Evolutionary conservation across 495 filamentous ascomycete genomes (phyloP), one percentile per base, ranked within the genome.

Genomic region (Umbilicaria muhlenbergii): DNA sequence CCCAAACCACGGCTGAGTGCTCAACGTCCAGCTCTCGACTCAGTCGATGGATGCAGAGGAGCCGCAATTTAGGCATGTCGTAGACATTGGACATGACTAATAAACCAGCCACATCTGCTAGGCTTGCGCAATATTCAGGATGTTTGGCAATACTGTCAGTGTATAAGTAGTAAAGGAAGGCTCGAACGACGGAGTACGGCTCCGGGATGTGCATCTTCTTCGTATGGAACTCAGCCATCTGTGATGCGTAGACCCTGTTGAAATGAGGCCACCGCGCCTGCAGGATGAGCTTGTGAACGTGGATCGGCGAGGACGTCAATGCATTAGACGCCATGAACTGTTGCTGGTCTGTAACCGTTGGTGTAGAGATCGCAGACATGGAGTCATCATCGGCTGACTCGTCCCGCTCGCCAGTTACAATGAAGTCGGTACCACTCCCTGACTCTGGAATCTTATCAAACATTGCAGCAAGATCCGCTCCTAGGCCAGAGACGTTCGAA

Each of bases 11-110:
- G 41, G 89, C 94, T 3, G 91, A 89, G 50, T 93, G 85, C 43
- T 94, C 84, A 36, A 96, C 78, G 47, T 95, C 91, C 1, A 98
- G 70, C 51, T 98, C 92, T 36, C 79, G 79, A 39, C 80, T 81
- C 21, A 98, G 71, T 11, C 92, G 71, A 56, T 89, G 83, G 34
- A 95, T 77, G 56, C 88, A 92, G 11, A 96, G 73, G 11, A 93
- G 72, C 11, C 89, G 84, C 3, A 98, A 77, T 45, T 86, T 81
- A 0, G 86, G 86, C 66, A 98, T 88, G 57, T 94, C 86, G 58
- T 98, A 98, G 16, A 96, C 81, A 55, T 96, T 94, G 17, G 86
- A 81, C 86, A 98, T 89, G 41, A 96, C 91, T 2, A 98, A 73
- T 63, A 98, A 71, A n/a, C 91, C 88, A 0, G 92, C 89, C 14